phyloP scores from a whole-genome alignment of 1,284 basidiomycete species.

The Boletus mariae region DNA sequence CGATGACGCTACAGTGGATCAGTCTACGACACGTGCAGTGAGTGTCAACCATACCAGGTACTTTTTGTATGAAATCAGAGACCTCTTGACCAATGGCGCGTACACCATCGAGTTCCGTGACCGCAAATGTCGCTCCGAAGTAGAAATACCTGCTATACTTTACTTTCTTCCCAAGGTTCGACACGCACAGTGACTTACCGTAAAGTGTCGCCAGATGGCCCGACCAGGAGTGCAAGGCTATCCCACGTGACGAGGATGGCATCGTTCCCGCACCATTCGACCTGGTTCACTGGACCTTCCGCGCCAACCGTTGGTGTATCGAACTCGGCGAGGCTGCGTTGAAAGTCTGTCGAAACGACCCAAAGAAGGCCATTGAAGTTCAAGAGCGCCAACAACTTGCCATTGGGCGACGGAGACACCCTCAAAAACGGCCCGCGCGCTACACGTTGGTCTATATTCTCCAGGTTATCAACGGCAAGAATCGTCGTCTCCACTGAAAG shows the following conservation, averaged over 20 bases:
- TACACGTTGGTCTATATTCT: constrained; percentile 84
- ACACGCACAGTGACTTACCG: constrained; percentile 48
- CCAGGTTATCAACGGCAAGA: constrained; percentile 80
- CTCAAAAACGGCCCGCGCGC: constrained; percentile 86
- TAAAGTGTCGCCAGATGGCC: constrained; percentile 87
- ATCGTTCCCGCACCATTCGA: constrained; percentile 97
- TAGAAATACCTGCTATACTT: constrained; percentile 81
- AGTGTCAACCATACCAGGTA: constrained; percentile 59
- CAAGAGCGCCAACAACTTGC: constrained; percentile 86
- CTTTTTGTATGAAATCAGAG: constrained; percentile 92
- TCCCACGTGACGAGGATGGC: constrained; percentile 88
- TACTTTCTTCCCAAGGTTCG: constrained; percentile 1
- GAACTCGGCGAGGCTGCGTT: constrained; percentile 85
- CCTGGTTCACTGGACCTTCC: constrained; percentile 58
- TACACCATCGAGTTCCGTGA: constrained; percentile 87
- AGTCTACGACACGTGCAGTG: constrained; percentile 4
- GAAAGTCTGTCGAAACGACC: constrained; percentile 93
- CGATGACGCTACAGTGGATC: constrained; percentile 52
- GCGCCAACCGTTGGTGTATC: constrained; percentile 57
- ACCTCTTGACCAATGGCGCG: constrained; percentile 76
- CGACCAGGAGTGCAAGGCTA: constrained; percentile 78
- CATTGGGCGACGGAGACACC: constrained; percentile 88
- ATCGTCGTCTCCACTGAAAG: constrained; percentile 78
- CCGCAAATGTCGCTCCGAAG: constrained; percentile 68
- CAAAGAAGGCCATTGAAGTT: constrained; percentile 73